Base-by-base conservation (phyloP, 208 protist genomes). In the Strigomonas culicis region DNA sequence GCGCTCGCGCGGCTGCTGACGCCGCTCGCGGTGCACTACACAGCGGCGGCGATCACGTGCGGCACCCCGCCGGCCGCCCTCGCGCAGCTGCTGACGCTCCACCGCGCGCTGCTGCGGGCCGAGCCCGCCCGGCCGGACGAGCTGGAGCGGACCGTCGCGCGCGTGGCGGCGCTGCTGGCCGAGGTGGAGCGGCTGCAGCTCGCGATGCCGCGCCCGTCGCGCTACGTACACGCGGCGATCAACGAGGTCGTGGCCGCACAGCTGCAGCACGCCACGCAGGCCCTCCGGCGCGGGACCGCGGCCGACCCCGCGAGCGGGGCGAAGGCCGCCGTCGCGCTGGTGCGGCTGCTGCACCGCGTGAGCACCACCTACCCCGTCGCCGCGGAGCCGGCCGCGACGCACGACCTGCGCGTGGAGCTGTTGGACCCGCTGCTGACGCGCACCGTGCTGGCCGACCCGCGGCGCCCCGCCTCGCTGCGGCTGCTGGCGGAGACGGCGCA, bases 161-260 rank as follows among this genome's bases (percentile, higher is more conserved):
- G 70, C 21, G 36, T 92, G 22, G 41, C 58, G 3, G 24, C 11
- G 10, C 6, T 60, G 2, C 13, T 60, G 2, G 24, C 30, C 30
- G 30, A 15, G 4, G 31, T 60, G 7, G 55, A 60, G 13, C 65
- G 70, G 2, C 63, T 74, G 63, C 68, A 74, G 4, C 63, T 86
- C 44, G 65, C 67, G 13, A 39, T 76, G 15, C 15, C 21, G 21
- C 74, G 81, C 2, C 77, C 82, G 41, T 72, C 71, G 21, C 64
- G 67, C 25, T 86, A 66, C 44, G 72, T 72, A 53, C 72, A 61
- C 59, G 64, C 63, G 22, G 72, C 79, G 17, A 49, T 92, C 32
- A 79, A 92, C 62, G 70, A 87, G 50, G 68, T 92, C 19, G 70
- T 92, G n/a, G 75, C 78, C 8, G 61, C 66, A 13, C 83, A 89